Evolutionary conservation across 495 filamentous ascomycete genomes (phyloP).

Genomic region (Podospora pseudopauciseta): DNA sequence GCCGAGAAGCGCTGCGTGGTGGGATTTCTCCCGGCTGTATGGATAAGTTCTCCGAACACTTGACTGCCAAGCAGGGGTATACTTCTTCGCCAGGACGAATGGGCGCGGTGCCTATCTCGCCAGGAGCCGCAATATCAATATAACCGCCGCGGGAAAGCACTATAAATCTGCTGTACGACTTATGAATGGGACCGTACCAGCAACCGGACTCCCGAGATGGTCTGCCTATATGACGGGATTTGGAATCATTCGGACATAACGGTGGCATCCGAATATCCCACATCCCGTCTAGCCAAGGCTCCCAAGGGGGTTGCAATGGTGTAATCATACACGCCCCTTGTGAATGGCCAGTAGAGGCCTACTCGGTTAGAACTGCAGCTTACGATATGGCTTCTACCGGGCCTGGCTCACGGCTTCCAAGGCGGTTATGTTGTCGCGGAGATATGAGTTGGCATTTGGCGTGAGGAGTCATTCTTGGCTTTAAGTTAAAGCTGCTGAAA

Average conservation of each 20-base stretch:
- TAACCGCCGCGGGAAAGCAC: conserved; percentile 18
- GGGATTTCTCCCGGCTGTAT: conserved; percentile 19
- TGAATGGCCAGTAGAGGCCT: not conserved
- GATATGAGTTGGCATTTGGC: not conserved
- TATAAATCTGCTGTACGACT: conserved; percentile 18
- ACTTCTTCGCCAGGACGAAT: not conserved
- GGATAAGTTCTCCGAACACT: conserved; percentile 18
- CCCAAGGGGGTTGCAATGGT: not conserved
- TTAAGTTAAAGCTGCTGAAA: not conserved
- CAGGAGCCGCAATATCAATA: not conserved
- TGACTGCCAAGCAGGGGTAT: conserved; percentile 15
- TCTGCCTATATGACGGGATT: not conserved
- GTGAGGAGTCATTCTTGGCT: not conserved
- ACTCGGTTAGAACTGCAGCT: not conserved
- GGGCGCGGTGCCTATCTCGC: not conserved
- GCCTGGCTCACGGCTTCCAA: not conserved
- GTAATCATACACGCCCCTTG: not conserved
- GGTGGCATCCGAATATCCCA: not conserved
- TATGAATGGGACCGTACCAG: not conserved
- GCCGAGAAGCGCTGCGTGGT: not conserved
- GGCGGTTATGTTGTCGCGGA: not conserved
- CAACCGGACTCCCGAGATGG: conserved; percentile 9
- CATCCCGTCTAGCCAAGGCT: not conserved
- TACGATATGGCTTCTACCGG: not conserved
- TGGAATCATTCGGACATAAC: not conserved